Evolutionary conservation across 805 yeast genomes (phyloP), one percentile per base, ranked within the genome.

Genomic region (Candida ponderosae): DNA sequence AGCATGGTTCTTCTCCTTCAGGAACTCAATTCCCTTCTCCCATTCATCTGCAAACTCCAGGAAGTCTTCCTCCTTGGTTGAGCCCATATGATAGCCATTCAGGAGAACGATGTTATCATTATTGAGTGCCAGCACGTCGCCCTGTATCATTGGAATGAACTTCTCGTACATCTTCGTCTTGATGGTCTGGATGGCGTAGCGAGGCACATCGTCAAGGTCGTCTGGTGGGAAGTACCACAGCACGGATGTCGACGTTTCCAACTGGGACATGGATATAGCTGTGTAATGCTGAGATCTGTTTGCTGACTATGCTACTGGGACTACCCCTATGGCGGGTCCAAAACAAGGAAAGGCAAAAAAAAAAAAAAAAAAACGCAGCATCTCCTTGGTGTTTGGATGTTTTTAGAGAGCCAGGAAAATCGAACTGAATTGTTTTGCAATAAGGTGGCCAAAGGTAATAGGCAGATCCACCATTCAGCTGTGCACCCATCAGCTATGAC

Each of bases 191-290:
- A 53, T 34, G 4, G 56, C 54, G 32, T 54, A 54, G 17, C 57
- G 42, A 1, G 59, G 58, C 4, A 42, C 43, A 32, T 52, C 57
- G 4, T 51, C 50, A 1, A 34, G 43, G 9, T 44, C 48, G 15
- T 54, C 58, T 1, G 55, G 52, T 4, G 58, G 54, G 44, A 53
- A 53, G 32, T 50, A 51, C 45, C 47, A 44, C 14, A 54, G 28
- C 14, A 35, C 41, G 13, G 47, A 35, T 9, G 35, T 32, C 16
- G 34, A 40, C 9, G 53, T 39, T 18, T 32, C 37, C 11, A 51
- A 13, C 14, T 13, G 11, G 3, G 28, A 24, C 28, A 24, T 24
- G 14, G n/a, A n/a, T n/a, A 4, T 24, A 8, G 28, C 28, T 3
- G 2, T 9, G 7, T 24, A 24, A 24, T 24, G 5, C 6, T 11